Conservation (phyloP, 2,329 filamentous ascomycete genomes). For the Sarocladium strictum region DNA sequence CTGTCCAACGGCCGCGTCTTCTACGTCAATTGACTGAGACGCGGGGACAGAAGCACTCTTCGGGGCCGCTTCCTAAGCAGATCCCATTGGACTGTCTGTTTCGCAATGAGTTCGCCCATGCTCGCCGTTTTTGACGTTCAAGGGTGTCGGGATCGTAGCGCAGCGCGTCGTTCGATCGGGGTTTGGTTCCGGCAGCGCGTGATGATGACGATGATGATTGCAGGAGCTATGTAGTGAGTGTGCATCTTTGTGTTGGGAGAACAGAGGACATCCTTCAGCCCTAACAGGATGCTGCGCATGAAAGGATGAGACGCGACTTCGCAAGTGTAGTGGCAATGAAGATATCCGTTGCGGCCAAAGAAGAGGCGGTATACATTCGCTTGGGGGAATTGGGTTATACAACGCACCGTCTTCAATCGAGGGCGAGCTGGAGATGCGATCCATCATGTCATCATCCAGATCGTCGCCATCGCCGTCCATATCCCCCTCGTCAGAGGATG, state of each 20-base stretch:
- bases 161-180: slow-evolving; percentile 8
- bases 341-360: slow-evolving; percentile 40
- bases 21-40: not conserved
- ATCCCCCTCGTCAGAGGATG: slow-evolving; percentile 54
- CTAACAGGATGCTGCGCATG: too few relatives aligned
- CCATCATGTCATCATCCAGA: slow-evolving; percentile 90
- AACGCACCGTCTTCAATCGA: slow-evolving; percentile 99
- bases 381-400: slow-evolving; percentile 24
- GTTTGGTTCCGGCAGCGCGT: not conserved
- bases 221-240: not conserved
- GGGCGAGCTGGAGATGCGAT: slow-evolving; percentile 96
- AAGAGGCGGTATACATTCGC: slow-evolving; percentile 12
- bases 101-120: not conserved
- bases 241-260: not conserved
- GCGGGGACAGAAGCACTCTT: not conserved
- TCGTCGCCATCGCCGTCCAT: slow-evolving; percentile 66
- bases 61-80: not conserved
- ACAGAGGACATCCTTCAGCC: slow-evolving; percentile 12
- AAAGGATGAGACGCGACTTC: slow-evolving; percentile 28
- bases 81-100: not conserved
- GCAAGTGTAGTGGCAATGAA: slow-evolving; percentile 29
- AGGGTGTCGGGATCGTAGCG: not conserved
- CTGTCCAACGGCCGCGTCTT: not conserved
- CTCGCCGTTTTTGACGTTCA: not conserved
- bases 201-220: slow-evolving; percentile 8